Evolutionary conservation across 768 basidiomycete species (phyloP), one percentile per base, ranked within the genome.

Genomic region (Xerocomellus intermedius): DNA sequence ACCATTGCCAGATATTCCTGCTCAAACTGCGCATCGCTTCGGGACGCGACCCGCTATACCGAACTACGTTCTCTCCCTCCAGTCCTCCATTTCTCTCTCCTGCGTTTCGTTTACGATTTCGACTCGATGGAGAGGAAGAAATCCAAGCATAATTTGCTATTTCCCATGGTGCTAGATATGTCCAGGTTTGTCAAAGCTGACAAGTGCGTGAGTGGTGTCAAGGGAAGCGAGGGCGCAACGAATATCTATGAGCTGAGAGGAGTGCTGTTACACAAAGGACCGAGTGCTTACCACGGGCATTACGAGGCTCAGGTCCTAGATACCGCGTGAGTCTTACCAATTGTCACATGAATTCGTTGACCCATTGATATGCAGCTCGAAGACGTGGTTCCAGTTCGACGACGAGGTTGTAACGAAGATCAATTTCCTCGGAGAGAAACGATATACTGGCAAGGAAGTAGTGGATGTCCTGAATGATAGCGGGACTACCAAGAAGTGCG

Each of bases 71-170:
- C 78, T 49, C 79, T 97, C 6, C 96, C 96, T 2, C 91, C 92
- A 0, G 87, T 94, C 7, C 78, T 98, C 2, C 92, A 98, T 70
- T 87, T 98, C 63, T 94, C 94, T 21, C 73, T 98, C 48, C 80
- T 96, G 52, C 90, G 96, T n/a, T 98, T 98, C 71, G 84, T 91
- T 28, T 98, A 89, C 63, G 91, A 95, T 71, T 61, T 86, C 33
- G 73, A 82, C 22, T 83, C 86, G 0, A 82, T 87, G 79, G 84
- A 88, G 62, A 84, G 96, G 58, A 91, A 86, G 72, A 98, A 98
- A 74, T 87, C 86, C 50, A 94, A 94, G 69, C 81, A 91, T 56
- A 72, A 77, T 32, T 83, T 98, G 41, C 75, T 79, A n/a, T 98
- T 93, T 70, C 94, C 94, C 0, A 75, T 75, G 19, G 68, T 70